Percentiles rank a stretch among this genome's conserved stretches.
These are phyloP conservation scores for Oryza meyeriana DNA, from an alignment of 176 grass and related monocot genomes.

Conservation along the genomic window DNA sequence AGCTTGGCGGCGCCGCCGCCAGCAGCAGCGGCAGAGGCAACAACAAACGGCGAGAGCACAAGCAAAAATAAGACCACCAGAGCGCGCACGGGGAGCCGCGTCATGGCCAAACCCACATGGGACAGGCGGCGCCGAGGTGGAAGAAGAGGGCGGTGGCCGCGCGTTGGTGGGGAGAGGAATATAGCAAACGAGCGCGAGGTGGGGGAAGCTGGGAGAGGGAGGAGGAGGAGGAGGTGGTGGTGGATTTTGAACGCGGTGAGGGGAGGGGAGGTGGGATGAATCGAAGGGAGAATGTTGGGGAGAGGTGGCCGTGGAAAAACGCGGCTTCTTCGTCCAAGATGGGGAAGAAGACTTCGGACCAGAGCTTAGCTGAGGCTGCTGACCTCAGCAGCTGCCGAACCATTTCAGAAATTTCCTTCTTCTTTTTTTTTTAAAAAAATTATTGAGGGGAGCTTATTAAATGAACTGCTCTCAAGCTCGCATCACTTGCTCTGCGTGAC, in stretches of 20 bases:
- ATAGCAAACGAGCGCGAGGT: neutral
- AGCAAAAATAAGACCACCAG: conserved; percentile 14
- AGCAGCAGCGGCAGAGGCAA: neutral
- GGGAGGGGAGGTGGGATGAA: neutral
- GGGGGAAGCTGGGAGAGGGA: neutral
- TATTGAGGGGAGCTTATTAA: neutral
- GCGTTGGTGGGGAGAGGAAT: neutral
- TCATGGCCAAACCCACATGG: conserved; percentile 15
- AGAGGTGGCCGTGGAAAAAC: conserved; percentile 53
- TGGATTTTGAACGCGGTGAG: conserved; percentile 23
- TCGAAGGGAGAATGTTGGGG: conserved; percentile 46
- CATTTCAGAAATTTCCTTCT: neutral
- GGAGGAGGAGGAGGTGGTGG: neutral
- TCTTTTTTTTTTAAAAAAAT: neutral
- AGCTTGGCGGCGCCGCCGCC: neutral
- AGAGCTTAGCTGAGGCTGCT: neutral
- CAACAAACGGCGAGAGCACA: conserved; percentile 2
- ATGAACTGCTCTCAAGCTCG: neutral
- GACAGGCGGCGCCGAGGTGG: neutral
- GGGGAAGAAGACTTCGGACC: conserved; percentile 3
- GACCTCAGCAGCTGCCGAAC: neutral
- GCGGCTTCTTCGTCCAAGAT: conserved; percentile 48
- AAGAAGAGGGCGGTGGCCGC: neutral
- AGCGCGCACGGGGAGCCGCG: neutral
- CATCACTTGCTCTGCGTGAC: neutral